phyloP scores from a whole-genome alignment of 2,329 filamentous ascomycete species.

The Blumeriella jaapii region DNA sequence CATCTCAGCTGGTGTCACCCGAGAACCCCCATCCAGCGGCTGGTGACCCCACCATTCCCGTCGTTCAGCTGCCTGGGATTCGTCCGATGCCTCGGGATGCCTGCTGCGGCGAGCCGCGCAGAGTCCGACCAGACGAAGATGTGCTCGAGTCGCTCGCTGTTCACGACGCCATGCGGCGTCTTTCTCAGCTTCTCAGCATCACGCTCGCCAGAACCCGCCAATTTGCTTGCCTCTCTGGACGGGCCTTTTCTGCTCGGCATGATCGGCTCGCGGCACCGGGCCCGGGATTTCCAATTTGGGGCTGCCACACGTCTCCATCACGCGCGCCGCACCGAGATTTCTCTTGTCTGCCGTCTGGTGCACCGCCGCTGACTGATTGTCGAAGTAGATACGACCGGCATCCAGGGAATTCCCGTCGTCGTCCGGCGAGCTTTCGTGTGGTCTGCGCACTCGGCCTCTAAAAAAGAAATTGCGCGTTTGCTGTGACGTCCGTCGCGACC shows the following conservation, averaged over 20 bases:
- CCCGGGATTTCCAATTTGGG: constrained; percentile 17
- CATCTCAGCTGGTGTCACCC: constrained; percentile 12
- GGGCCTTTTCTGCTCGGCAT: no score
- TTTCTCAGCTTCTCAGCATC: constrained; percentile 14
- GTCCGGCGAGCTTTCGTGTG: no score
- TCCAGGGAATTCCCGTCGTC: no score
- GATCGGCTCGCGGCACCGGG: constrained; percentile 14
- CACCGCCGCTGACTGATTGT: neutral
- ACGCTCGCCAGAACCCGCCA: constrained; percentile 13
- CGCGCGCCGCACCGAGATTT: constrained; percentile 20
- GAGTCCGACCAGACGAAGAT: constrained; percentile 5
- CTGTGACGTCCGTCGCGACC: no score
- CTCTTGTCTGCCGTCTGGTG: constrained; percentile 4
- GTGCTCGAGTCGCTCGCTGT: constrained; percentile 4
- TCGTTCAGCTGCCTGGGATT: constrained; percentile 1
- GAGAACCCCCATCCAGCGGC: constrained; percentile 4
- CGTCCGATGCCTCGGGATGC: constrained; percentile 15
- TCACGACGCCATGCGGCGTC: constrained; percentile 9
- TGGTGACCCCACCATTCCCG: constrained; percentile 14
- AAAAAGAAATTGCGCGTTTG: no score
- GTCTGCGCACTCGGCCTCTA: no score
- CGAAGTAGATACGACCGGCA: neutral
- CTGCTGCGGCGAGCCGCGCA: constrained; percentile 6
- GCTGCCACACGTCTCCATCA: constrained; percentile 11
- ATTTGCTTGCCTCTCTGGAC: constrained; percentile 12